These are phyloP conservation scores for Cercospora berteroae DNA, from an alignment of 2,329 filamentous ascomycete species.

Conservation along the genomic window DNA sequence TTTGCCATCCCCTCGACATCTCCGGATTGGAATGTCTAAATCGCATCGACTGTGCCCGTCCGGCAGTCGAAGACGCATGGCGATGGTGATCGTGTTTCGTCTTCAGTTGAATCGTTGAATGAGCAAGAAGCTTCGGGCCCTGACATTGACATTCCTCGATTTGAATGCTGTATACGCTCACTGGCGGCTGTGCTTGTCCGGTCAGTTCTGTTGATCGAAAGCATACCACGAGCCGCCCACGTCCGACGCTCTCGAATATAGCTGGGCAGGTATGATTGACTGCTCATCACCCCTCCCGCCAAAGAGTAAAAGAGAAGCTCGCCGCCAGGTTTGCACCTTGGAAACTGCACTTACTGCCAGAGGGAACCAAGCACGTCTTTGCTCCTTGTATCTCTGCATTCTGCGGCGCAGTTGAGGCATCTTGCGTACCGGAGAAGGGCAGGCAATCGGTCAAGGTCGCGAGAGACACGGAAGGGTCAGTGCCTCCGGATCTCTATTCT, in stretches of 20 bases:
- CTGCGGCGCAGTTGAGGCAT: not conserved
- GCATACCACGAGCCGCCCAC: not conserved
- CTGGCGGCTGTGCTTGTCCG: not conserved
- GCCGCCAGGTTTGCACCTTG: not conserved
- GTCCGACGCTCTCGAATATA: not conserved
- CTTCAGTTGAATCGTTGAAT: not conserved
- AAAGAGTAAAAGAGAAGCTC: not conserved
- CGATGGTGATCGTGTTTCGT: not conserved
- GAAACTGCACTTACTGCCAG: not conserved
- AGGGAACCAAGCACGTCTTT: not conserved
- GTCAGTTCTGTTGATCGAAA: not conserved
- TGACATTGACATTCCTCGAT: no score
- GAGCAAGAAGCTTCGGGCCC: no score
- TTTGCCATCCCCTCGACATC: not conserved
- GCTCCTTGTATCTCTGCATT: not conserved
- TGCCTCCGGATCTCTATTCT: not conserved
- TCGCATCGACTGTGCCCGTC: not conserved
- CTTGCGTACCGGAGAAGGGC: not conserved
- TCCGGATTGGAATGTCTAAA: not conserved
- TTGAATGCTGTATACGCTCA: no score
- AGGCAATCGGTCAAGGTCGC: not conserved
- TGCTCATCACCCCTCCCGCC: not conserved
- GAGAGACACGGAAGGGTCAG: not conserved
- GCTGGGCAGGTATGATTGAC: not conserved
- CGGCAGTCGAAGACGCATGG: not conserved